phyloP scores from a whole-genome alignment of 345 rosid species.

The Eucalyptus viminalis region DNA sequence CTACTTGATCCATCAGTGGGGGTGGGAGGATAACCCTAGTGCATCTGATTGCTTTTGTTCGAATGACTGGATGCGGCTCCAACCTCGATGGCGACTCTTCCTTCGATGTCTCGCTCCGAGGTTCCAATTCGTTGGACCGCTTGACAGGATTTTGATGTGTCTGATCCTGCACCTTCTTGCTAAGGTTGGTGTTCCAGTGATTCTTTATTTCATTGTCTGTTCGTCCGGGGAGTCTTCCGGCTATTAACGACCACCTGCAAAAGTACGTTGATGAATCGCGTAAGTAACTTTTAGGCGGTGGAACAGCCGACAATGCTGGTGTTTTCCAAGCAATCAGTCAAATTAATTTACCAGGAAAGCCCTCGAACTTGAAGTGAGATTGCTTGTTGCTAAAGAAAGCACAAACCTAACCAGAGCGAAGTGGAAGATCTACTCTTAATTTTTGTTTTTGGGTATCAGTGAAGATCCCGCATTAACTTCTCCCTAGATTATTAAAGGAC shows the following conservation, averaged over 20 bases:
- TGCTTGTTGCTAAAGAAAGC: neutral
- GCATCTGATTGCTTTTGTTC: constrained; percentile 6
- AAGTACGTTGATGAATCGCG: neutral
- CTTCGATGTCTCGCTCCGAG: neutral
- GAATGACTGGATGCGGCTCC: neutral
- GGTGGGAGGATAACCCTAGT: neutral
- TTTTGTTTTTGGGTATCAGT: neutral
- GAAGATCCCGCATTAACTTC: neutral
- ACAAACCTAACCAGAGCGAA: neutral
- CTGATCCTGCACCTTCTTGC: neutral
- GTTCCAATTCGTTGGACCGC: neutral
- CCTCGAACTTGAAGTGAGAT: neutral
- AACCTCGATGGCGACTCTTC: neutral
- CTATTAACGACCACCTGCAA: constrained; percentile 4
- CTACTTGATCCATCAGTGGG: neutral
- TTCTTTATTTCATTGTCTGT: constrained; percentile 10
- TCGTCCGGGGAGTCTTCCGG: constrained; percentile 5
- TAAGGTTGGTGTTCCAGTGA: constrained; percentile 1
- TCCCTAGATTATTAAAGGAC: neutral
- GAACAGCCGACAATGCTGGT: neutral
- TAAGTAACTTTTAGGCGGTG: neutral
- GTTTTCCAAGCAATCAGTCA: neutral
- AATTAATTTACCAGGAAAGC: neutral
- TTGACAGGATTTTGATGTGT: neutral
- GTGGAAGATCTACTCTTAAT: neutral